These are phyloP conservation scores for Neopestalotiopsis sp. DNA, from an alignment of 2,329 filamentous ascomycete species.

Conservation along the genomic window DNA sequence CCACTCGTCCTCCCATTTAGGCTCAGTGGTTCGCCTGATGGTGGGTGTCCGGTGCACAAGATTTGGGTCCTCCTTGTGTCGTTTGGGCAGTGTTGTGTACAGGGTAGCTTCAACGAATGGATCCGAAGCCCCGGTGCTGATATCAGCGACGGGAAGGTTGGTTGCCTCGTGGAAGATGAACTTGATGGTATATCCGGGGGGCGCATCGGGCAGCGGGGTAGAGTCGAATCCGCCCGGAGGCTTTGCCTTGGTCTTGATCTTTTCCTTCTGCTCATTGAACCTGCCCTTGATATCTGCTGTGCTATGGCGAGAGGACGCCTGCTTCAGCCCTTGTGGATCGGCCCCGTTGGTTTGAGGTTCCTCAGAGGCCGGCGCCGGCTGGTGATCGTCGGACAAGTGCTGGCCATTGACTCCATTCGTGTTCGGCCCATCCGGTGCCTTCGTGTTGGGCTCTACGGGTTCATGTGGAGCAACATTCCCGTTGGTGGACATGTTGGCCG, in stretches of 20 bases:
- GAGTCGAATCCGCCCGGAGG: conserved; percentile 81
- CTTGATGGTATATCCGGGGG: conserved; percentile 81
- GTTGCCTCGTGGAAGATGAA: conserved; percentile 82
- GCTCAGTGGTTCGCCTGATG: conserved; percentile 72
- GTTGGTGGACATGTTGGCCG: conserved; percentile 15
- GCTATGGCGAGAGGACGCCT: conserved; percentile 19
- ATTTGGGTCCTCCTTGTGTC: conserved; percentile 86
- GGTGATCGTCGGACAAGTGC: conserved; percentile 1
- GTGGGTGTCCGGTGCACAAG: conserved; percentile 79
- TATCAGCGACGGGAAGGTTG: conserved; percentile 83
- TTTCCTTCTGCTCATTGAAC: conserved; percentile 41
- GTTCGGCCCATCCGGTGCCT: conserved; percentile 4
- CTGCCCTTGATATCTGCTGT: conserved; percentile 36
- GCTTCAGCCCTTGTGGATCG: conserved; percentile 20
- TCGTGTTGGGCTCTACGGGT: background rate
- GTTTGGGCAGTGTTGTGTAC: conserved; percentile 68
- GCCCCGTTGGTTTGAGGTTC: conserved; percentile 18
- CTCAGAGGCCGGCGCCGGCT: background rate
- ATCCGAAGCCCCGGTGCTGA: conserved; percentile 79
- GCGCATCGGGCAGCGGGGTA: conserved; percentile 76
- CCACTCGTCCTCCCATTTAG: conserved; percentile 86
- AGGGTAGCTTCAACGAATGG: conserved; percentile 83
- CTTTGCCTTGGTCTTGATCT: conserved; percentile 45
- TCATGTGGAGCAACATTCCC: conserved; percentile 11
- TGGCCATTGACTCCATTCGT: conserved; percentile 6